A percentile compares a stretch with the other conserved stretches of the same genome.
Evolutionary conservation across 1,284 basidiomycete species (phyloP).

Genomic region (Inonotus obliquus): DNA sequence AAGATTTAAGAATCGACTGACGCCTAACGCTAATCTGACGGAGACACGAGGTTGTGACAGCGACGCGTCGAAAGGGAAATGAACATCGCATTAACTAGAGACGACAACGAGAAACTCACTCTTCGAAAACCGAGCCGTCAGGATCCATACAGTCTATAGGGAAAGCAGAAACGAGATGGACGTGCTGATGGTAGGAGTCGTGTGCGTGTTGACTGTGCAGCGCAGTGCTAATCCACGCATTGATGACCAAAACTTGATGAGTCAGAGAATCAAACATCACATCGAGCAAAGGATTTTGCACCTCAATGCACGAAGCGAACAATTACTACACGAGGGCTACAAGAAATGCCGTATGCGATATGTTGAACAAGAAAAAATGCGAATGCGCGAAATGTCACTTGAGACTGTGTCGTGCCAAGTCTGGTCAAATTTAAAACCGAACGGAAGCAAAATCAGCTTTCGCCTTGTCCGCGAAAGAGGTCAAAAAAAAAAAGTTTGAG

Average conservation of each 20-base stretch:
- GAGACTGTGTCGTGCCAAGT: too few relatives aligned
- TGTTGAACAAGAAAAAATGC: background rate
- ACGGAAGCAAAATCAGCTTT: background rate
- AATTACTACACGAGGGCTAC: background rate
- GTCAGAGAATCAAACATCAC: background rate
- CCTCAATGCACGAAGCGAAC: too few relatives aligned
- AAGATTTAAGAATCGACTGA: conserved; percentile 5
- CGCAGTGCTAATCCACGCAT: background rate
- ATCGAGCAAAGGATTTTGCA: too few relatives aligned
- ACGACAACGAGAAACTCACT: background rate
- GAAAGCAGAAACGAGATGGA: background rate
- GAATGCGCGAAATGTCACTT: background rate
- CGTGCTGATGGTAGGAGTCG: background rate
- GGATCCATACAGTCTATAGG: background rate
- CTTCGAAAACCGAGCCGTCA: background rate
- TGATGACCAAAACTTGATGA: background rate
- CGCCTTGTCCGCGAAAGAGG: background rate
- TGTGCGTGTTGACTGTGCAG: background rate
- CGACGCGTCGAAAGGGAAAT: too few relatives aligned
- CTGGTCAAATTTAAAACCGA: too few relatives aligned
- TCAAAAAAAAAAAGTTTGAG: background rate
- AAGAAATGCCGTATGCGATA: background rate
- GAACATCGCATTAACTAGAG: too few relatives aligned
- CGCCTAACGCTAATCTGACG: conserved; percentile 5
- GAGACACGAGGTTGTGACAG: background rate